A percentile compares a stretch with the other conserved stretches of the same genome.
phyloP scores from a whole-genome alignment of 805 yeast genomes.

The Ogataea siamensis region DNA sequence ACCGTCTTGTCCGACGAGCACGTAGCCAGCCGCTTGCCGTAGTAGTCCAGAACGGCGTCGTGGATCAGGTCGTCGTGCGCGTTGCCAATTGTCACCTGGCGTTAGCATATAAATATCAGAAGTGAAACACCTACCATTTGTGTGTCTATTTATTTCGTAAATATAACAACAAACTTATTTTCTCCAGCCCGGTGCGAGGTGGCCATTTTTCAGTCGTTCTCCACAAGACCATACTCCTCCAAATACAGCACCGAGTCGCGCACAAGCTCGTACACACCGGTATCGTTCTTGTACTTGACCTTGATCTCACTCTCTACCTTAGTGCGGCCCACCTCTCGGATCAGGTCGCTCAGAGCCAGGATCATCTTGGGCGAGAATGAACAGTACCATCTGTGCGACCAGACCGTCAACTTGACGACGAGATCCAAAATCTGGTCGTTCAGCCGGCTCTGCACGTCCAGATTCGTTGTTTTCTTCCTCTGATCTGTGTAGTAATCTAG shows the following conservation, averaged over 20 bases:
- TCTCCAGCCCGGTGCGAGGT: conserved; percentile 6
- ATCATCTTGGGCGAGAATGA: conserved; percentile 77
- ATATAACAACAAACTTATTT: conserved; percentile 8
- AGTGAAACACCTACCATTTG: conserved; percentile 5
- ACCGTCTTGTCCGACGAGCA: conserved; percentile 96
- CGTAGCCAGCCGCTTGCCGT: conserved; percentile 93
- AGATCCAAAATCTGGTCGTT: conserved; percentile 64
- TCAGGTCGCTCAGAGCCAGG: conserved; percentile 55
- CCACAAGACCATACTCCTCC: conserved; percentile 43
- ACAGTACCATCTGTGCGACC: conserved; percentile 97
- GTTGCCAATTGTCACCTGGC: conserved; percentile 77
- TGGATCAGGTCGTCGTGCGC: conserved; percentile 93
- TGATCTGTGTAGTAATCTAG: conserved; percentile 63
- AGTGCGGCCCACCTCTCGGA: conserved; percentile 73
- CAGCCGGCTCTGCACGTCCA: conserved; percentile 37
- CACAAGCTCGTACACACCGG: conserved; percentile 58
- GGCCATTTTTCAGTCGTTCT: conserved; percentile 19
- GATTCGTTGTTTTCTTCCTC: conserved; percentile 31
- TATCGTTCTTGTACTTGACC: conserved; percentile 55
- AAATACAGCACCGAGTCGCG: conserved; percentile 49
- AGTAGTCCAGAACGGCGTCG: conserved; percentile 96
- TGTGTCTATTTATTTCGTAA: background rate
- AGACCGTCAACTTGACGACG: conserved; percentile 78
- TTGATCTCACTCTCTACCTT: conserved; percentile 71
- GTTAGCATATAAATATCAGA: conserved; percentile 4